These are phyloP conservation scores for Aureobasidium sp. DNA, from an alignment of 2,329 filamentous ascomycete genomes.

Conservation along the genomic window DNA sequence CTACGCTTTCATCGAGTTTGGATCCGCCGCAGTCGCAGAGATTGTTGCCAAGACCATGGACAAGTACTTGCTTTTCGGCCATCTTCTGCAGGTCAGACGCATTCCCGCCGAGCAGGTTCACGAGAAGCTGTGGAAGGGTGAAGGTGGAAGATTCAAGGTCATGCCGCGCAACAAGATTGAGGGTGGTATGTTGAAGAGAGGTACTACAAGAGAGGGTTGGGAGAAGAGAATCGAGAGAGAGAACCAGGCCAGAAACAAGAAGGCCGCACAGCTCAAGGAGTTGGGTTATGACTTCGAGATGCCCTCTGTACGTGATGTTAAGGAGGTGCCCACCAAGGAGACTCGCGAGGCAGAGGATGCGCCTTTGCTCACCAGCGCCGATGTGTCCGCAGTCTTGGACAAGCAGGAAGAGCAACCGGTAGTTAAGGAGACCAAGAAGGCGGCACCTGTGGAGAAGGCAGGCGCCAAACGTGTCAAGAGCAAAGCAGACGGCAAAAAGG, in stretches of 20 bases:
- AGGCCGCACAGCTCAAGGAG: slow-evolving; percentile 66
- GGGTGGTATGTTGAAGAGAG: slow-evolving; percentile 63
- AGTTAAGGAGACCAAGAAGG: slow-evolving; percentile 24
- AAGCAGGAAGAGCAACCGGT: slow-evolving; percentile 18
- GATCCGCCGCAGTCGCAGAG: slow-evolving; percentile 66
- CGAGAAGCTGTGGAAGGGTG: slow-evolving; percentile 77
- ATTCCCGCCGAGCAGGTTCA: slow-evolving; percentile 72
- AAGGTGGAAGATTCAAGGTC: slow-evolving; percentile 80
- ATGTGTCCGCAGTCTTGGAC: slow-evolving; percentile 24
- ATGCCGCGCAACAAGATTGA: slow-evolving; percentile 84
- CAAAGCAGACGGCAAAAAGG: slow-evolving; percentile 26
- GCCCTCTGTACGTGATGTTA: slow-evolving; percentile 60
- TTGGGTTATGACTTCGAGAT: slow-evolving; percentile 77
- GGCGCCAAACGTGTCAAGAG: slow-evolving; percentile 26
- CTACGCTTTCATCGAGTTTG: slow-evolving; percentile 90
- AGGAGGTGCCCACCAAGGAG: slow-evolving; percentile 40
- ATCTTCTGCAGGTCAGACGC: slow-evolving; percentile 80
- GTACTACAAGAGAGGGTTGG: slow-evolving; percentile 70
- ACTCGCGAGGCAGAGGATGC: slow-evolving; percentile 23
- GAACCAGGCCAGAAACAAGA: slow-evolving; percentile 57
- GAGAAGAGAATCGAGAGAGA: slow-evolving; percentile 64
- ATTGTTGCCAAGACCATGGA: slow-evolving; percentile 96
- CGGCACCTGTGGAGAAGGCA: slow-evolving; percentile 15
- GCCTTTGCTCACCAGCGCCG: slow-evolving; percentile 24
- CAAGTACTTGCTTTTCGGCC: slow-evolving; percentile 91